These are phyloP conservation scores for Forsythia viridissima DNA, from an alignment of 257 asterid genomes.

Conservation along the genomic window DNA sequence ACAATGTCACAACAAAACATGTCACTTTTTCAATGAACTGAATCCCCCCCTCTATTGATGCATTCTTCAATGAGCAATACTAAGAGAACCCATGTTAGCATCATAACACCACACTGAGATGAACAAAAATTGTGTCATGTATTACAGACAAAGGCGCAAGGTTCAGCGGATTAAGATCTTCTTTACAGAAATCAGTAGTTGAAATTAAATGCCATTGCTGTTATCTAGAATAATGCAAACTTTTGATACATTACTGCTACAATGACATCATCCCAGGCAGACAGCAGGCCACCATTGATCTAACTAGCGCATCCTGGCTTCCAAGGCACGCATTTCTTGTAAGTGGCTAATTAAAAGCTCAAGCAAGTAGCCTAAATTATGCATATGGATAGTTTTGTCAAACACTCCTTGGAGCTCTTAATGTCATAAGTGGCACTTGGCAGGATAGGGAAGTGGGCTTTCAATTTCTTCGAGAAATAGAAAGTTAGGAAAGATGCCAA, in stretches of 20 bases:
- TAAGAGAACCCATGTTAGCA: background rate
- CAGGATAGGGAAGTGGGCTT: too few relatives aligned
- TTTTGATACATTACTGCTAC: background rate
- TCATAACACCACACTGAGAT: background rate
- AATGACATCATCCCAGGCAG: background rate
- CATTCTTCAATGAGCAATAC: background rate
- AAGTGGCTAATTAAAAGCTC: background rate
- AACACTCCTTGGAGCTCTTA: too few relatives aligned
- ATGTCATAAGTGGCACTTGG: too few relatives aligned
- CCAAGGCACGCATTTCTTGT: background rate
- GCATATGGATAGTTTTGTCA: too few relatives aligned
- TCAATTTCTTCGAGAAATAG: too few relatives aligned
- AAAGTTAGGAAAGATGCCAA: too few relatives aligned
- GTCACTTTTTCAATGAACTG: background rate
- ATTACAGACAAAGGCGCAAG: background rate
- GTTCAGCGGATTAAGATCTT: background rate
- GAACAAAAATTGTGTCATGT: background rate
- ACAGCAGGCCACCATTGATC: background rate
- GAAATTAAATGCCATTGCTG: background rate
- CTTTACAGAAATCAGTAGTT: background rate
- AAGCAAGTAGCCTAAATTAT: background rate
- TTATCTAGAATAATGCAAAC: background rate
- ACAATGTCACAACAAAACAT: too few relatives aligned
- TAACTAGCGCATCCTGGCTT: background rate
- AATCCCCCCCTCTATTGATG: background rate